These are phyloP conservation scores for Dryas octopetala DNA, from an alignment of 306 rosid genomes.

Conservation along the genomic window DNA sequence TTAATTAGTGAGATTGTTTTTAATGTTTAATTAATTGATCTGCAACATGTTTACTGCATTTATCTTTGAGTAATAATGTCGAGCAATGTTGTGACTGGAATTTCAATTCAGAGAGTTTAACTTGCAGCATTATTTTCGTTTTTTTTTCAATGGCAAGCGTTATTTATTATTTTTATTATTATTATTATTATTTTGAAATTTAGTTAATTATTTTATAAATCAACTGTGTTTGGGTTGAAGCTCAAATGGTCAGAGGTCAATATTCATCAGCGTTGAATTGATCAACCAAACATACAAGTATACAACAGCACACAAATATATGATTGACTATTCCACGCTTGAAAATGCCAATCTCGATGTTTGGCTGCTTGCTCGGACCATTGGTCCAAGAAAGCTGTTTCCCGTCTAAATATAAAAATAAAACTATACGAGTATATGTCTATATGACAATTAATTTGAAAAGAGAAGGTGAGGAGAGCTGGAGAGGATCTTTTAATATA, in stretches of 20 bases:
- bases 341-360: neutral
- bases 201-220: neutral
- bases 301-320: neutral
- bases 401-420: neutral
- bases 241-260: conserved; percentile 19
- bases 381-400: neutral
- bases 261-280: conserved; percentile 13
- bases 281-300: neutral
- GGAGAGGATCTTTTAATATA: too few relatives aligned
- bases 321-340: neutral
- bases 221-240: neutral
- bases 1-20: neutral
- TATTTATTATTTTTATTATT: neutral
- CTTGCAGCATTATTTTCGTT: neutral
- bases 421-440: too few relatives aligned
- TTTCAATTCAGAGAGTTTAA: neutral
- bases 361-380: neutral
- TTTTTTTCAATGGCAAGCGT: too few relatives aligned
- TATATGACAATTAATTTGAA: too few relatives aligned
- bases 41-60: neutral
- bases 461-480: too few relatives aligned
- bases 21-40: neutral
- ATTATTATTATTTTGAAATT: neutral
- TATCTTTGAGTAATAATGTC: too few relatives aligned
- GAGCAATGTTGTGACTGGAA: neutral